A percentile compares a stretch with the other conserved stretches of the same genome.
Conservation (phyloP, 2,329 filamentous ascomycete species). For the Phaeophleospora eucalypticola region DNA sequence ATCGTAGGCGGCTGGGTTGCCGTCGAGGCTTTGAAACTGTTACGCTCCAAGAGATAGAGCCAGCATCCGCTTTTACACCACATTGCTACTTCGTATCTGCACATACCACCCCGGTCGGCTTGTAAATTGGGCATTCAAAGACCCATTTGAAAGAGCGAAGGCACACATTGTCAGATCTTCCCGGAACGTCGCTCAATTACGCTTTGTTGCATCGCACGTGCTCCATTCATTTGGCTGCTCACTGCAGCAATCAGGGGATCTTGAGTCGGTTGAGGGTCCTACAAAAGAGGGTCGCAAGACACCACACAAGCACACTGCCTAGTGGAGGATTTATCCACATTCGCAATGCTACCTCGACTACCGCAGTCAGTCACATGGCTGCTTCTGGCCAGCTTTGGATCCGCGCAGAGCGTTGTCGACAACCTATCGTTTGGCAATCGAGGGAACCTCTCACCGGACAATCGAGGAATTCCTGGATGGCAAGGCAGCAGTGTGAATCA, state of each 20-base stretch:
- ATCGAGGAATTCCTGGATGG: slow-evolving; percentile 55
- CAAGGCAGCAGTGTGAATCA: slow-evolving; percentile 52
- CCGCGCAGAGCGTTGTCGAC: slow-evolving; percentile 28
- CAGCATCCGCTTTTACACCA: neutral
- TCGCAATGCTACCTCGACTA: slow-evolving; percentile 4
- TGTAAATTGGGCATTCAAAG: neutral
- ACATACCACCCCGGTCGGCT: slow-evolving; percentile 1
- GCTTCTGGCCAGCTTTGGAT: slow-evolving; percentile 23
- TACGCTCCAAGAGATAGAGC: slow-evolving; percentile 12
- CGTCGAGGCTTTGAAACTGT: slow-evolving; percentile 24
- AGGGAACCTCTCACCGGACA: slow-evolving; percentile 62
- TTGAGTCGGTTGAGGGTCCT: too few species aligned
- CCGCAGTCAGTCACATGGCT: slow-evolving; percentile 21
- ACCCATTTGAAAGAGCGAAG: too few species aligned
- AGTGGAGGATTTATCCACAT: neutral
- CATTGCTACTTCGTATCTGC: neutral
- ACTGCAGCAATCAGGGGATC: neutral
- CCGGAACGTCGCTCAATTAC: neutral
- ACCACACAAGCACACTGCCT: too few species aligned
- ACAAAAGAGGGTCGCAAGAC: too few species aligned
- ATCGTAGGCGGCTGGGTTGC: slow-evolving; percentile 39
- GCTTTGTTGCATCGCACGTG: slow-evolving; percentile 1
- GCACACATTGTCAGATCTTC: neutral
- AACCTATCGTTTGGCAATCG: slow-evolving; percentile 69
- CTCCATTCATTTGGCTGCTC: neutral